These are phyloP conservation scores for Aurantiochytrium sp. DNA, from an alignment of 108 stramenopile genomes.

Conservation along the genomic window DNA sequence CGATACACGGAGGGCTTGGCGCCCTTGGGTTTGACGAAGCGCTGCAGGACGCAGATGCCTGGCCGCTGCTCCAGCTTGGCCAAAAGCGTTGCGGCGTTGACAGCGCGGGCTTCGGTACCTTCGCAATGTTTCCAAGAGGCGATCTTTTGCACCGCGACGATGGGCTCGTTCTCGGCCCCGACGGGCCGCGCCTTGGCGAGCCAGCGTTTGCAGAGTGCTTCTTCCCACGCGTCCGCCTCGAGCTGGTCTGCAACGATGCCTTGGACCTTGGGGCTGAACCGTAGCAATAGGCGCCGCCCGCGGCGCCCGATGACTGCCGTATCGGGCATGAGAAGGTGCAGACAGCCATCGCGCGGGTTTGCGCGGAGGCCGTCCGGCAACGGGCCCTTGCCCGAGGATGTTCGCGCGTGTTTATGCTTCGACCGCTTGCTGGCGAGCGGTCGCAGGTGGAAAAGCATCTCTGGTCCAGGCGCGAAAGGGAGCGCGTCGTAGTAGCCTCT, in stretches of 20 bases:
- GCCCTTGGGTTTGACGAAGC: neutral
- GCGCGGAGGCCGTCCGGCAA: neutral
- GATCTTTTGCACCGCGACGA: neutral
- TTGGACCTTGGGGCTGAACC: neutral
- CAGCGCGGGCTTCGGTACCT: neutral
- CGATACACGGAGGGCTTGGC: conserved; percentile 4
- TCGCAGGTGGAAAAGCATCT: neutral
- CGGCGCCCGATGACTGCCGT: neutral
- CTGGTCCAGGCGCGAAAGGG: neutral
- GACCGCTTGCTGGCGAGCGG: neutral
- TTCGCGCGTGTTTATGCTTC: neutral
- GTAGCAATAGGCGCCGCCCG: neutral
- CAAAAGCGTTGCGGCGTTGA: neutral
- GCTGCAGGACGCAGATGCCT: neutral
- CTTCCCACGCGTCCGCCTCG: neutral
- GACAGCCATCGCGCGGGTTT: neutral
- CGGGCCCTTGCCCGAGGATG: neutral
- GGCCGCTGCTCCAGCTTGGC: neutral
- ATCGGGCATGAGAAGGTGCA: neutral
- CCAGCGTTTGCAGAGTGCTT: neutral
- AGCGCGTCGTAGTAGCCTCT: neutral
- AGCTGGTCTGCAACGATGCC: neutral
- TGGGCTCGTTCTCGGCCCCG: neutral
- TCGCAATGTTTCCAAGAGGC: neutral
- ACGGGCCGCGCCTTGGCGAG: neutral